phyloP scores from a whole-genome alignment of 2,329 filamentous ascomycete species.

The Microdochium bolleyi region DNA sequence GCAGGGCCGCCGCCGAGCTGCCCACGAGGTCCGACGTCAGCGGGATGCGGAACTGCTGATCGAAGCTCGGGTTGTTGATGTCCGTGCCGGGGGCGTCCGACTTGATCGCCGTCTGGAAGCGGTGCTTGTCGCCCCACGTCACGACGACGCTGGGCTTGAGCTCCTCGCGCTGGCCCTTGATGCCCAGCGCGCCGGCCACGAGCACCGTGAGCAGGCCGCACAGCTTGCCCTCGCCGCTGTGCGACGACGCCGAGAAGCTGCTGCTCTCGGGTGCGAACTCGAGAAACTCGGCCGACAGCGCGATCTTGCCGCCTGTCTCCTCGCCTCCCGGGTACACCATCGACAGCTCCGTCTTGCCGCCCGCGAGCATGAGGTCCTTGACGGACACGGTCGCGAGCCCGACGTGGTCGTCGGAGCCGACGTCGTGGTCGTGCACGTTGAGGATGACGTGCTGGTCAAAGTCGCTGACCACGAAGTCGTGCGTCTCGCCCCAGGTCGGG shows the following conservation, averaged over 20 bases:
- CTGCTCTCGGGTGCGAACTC: conserved; percentile 26
- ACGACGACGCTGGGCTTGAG: conserved; percentile 37
- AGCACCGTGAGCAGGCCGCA: conserved; percentile 33
- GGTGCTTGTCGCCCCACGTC: conserved; percentile 27
- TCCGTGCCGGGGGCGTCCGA: conserved; percentile 34
- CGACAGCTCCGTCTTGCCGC: conserved; percentile 24
- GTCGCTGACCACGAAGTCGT: conserved; percentile 37
- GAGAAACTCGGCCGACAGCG: conserved; percentile 29
- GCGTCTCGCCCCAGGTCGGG: conserved; percentile 38
- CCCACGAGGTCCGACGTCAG: conserved; percentile 12
- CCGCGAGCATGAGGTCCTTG: conserved; percentile 24
- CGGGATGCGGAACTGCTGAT: conserved; percentile 33
- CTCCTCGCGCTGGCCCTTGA: conserved; percentile 32
- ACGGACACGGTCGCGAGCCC: conserved; percentile 24
- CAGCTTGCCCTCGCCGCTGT: conserved; percentile 20
- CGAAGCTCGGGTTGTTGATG: conserved; percentile 39
- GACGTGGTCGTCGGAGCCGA: conserved; percentile 39
- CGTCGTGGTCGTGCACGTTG: conserved; percentile 35
- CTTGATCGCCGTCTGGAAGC: conserved; percentile 31
- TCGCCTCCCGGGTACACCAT: conserved; percentile 11
- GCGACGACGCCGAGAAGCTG: conserved; percentile 17
- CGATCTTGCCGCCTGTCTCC: conserved; percentile 7
- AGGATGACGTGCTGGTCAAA: conserved; percentile 31
- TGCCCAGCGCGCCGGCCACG: conserved; percentile 29
- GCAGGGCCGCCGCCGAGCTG: conserved; percentile 14